Evolutionary conservation across 1,139 yeast genomes (phyloP), one percentile per base, ranked within the genome.

Genomic region (Pneumocystis oryctolagi): DNA sequence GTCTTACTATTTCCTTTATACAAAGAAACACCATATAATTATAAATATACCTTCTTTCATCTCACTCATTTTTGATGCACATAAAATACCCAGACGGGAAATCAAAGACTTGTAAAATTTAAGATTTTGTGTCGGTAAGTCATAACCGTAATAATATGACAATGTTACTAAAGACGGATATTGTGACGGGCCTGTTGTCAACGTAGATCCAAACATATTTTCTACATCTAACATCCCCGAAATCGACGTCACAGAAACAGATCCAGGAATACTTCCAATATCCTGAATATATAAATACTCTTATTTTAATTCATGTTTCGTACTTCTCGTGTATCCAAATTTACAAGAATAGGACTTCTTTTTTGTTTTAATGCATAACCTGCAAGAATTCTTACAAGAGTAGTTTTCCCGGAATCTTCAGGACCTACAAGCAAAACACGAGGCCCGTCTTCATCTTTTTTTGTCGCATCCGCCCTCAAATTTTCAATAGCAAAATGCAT

Each of bases 171-270:
- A 88, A 18, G 92, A 89, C 5, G 69, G 66, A 30, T 66, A 57
- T 72, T 88, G 95, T 65, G 87, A 81, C 0, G 94, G 87, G 31
- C 97, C 97, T n/a, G 90, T 86, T 0, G 95, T 86, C 61, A 87
- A 82, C 8, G 92, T 80, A 62, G 85, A 84, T 8, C 97, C 97
- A 82, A 92, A 86, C 1, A 78, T 75, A 60, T 85, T 79, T 70
- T 89, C 95, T 37, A 88, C 81, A 70, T 92, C 96, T 59, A 89
- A 77, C 59, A 84, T 76, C 69, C 88, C 96, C 59, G 90, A 84
- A 3, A 90, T 79, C 0, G 95, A 88, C 0, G 95, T 84, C 0
- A 96, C 96, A 0, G 94, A 80, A 2, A 94, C 68, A 5, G 92
- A 82, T 0, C 98, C 97, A 0, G 98, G 97, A 8, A 68, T 57